Percentiles rank a stretch among this genome's conserved stretches.
These are phyloP conservation scores for Phytophthora hybrid DNA, from an alignment of 352 stramenopile genomes.

Conservation along the genomic window DNA sequence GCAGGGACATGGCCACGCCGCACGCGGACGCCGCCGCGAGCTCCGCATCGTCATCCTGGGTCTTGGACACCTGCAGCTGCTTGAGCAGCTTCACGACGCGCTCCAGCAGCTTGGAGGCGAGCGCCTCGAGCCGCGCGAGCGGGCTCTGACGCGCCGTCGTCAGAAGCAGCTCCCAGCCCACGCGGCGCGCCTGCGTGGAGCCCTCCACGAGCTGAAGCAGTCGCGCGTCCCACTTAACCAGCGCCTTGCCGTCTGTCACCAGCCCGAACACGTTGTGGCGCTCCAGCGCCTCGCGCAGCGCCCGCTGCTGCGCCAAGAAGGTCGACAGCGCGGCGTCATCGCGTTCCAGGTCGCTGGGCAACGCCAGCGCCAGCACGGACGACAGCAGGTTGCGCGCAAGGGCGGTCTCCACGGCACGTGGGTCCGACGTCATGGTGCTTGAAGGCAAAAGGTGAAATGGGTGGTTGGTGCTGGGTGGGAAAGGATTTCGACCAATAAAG, in stretches of 20 bases:
- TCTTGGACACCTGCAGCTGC: constrained; percentile 51
- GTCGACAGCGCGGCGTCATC: constrained; percentile 44
- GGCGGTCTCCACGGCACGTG: constrained; percentile 31
- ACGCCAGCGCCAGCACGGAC: constrained; percentile 75
- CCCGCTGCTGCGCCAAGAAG: constrained; percentile 63
- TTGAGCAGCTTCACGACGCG: constrained; percentile 76
- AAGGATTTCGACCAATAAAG: constrained; percentile 18
- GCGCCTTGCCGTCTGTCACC: constrained; percentile 76
- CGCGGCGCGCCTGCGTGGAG: constrained; percentile 39
- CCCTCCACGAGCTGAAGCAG: constrained; percentile 67
- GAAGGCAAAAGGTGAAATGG: constrained; percentile 6
- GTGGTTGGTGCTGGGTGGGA: constrained; percentile 29
- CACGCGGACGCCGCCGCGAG: constrained; percentile 48
- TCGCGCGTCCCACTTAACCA: constrained; percentile 75
- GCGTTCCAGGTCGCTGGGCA: constrained; percentile 64
- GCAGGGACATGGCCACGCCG: constrained; percentile 52
- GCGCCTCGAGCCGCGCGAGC: constrained; percentile 64
- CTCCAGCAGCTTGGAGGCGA: constrained; percentile 66
- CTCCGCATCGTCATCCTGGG: constrained; percentile 39
- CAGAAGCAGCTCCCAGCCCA: constrained; percentile 70
- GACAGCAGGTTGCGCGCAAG: constrained; percentile 85
- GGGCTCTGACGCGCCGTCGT: constrained; percentile 67
- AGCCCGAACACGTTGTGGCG: constrained; percentile 82
- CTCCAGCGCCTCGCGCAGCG: constrained; percentile 56
- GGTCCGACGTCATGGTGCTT: constrained; percentile 19